phyloP scores from a whole-genome alignment of 345 rosid species.

The Hirschfeldia incana region DNA sequence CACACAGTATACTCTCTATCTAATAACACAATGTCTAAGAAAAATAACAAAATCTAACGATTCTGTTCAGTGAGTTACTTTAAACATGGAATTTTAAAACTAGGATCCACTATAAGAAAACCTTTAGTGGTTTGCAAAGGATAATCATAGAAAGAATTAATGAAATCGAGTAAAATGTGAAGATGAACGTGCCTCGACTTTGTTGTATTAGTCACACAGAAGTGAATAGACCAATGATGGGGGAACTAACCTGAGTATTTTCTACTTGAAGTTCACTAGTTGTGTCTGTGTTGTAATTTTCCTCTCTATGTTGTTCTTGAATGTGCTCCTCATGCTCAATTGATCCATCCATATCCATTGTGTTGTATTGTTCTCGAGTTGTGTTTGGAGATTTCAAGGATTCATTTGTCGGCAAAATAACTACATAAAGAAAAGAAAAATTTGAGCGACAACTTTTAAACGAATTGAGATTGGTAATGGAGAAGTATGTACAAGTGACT shows the following conservation, averaged over 20 bases:
- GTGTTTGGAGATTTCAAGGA: too few relatives aligned
- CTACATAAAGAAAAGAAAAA: neutral
- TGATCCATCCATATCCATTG: too few relatives aligned
- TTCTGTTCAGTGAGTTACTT: neutral
- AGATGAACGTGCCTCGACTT: conserved; percentile 6
- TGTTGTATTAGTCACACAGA: neutral
- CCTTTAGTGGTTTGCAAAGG: neutral
- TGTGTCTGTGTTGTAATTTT: neutral
- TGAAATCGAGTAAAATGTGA: neutral
- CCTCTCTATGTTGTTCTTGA: too few relatives aligned
- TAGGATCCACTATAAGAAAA: neutral
- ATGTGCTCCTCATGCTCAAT: too few relatives aligned
- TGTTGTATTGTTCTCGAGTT: too few relatives aligned
- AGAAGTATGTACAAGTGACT: neutral
- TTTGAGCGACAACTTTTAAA: neutral
- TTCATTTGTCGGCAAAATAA: too few relatives aligned
- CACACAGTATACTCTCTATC: neutral
- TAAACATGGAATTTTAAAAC: neutral
- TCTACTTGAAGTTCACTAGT: conserved; percentile 21
- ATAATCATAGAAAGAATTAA: neutral
- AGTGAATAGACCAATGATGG: conserved; percentile 13
- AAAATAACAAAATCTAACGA: neutral
- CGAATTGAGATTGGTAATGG: neutral
- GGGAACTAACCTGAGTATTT: conserved; percentile 27
- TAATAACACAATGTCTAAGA: neutral